These are phyloP conservation scores for Cyclotella kingstonii DNA, from an alignment of 108 stramenopile species.

Conservation along the genomic window DNA sequence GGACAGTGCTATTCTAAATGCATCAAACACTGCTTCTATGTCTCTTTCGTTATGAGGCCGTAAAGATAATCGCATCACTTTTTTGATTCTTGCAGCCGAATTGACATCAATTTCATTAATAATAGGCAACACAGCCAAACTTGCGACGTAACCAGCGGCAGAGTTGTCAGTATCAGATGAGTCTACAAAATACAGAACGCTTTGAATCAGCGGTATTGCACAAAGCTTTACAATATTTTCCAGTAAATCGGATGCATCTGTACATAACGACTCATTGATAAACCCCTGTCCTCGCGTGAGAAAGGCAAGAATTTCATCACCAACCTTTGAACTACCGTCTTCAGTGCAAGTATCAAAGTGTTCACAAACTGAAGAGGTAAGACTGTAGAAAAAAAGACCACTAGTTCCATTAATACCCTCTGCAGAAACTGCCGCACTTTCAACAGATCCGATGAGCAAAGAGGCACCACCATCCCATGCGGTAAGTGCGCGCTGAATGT, in stretches of 20 bases:
- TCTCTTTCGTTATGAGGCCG: not conserved
- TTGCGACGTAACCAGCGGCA: constrained; percentile 33
- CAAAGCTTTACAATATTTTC: constrained; percentile 38
- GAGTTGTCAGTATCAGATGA: constrained; percentile 19
- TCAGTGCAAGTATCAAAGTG: constrained; percentile 60
- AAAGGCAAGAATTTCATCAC: constrained; percentile 43
- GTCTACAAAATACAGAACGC: constrained; percentile 40
- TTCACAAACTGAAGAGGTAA: constrained; percentile 56
- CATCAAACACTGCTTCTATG: constrained; percentile 13
- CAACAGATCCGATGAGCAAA: constrained; percentile 64
- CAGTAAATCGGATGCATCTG: constrained; percentile 20
- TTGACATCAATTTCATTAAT: constrained; percentile 14
- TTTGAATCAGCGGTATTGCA: constrained; percentile 60
- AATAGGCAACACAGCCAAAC: constrained; percentile 30
- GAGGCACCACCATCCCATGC: constrained; percentile 75
- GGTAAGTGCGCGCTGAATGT: constrained; percentile 11
- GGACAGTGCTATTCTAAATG: constrained; percentile 12
- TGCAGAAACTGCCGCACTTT: constrained; percentile 37
- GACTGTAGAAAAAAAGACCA: constrained; percentile 60
- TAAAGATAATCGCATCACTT: constrained; percentile 13
- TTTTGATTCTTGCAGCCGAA: constrained; percentile 13
- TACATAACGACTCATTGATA: constrained; percentile 42
- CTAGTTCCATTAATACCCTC: constrained; percentile 18
- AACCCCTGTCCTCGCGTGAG: constrained; percentile 50
- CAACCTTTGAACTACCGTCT: constrained; percentile 42